A percentile compares a stretch with the other conserved stretches of the same genome.
Conservation (phyloP, 805 yeast species). For the Yarrowia sp. region DNA sequence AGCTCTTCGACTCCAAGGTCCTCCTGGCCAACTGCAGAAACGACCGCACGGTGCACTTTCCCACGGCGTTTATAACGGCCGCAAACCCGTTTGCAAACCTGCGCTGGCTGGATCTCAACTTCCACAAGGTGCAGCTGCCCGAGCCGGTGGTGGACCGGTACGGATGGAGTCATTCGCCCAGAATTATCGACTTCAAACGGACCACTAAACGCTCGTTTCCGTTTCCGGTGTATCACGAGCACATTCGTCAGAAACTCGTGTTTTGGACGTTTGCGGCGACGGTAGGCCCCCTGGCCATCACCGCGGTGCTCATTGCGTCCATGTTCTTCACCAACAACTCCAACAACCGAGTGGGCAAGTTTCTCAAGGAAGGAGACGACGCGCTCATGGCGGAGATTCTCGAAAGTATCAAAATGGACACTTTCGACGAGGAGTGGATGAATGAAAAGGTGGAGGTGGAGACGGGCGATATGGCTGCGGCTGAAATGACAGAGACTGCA, state of each 20-base stretch:
- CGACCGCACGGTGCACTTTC: constrained; percentile 86
- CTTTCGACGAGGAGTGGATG: constrained; percentile 13
- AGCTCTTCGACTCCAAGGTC: constrained; percentile 54
- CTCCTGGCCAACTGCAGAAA: constrained; percentile 72
- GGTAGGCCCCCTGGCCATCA: constrained; percentile 3
- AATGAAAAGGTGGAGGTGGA: not conserved
- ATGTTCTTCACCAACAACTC: constrained; percentile 14
- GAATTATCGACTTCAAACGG: constrained; percentile 5
- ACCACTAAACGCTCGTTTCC: constrained; percentile 1
- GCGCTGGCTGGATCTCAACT: constrained; percentile 46
- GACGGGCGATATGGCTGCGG: not conserved
- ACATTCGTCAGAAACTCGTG: constrained; percentile 2
- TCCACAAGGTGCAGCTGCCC: not conserved
- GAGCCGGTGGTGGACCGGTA: constrained; percentile 17
- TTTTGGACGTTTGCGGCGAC: constrained; percentile 19
- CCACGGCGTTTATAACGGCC: constrained; percentile 73
- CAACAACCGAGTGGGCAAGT: constrained; percentile 2
- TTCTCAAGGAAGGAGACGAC: constrained; percentile 9
- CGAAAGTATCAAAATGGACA: constrained; percentile 13
- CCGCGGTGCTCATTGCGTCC: constrained; percentile 20
- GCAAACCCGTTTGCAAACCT: constrained; percentile 68
- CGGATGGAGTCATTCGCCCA: constrained; percentile 17
- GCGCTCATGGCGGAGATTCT: constrained; percentile 14
- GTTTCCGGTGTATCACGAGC: not conserved
- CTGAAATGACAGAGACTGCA: not conserved